phyloP scores from a whole-genome alignment of 2,329 filamentous ascomycete species.

The Fonsecaea multimorphosa region DNA sequence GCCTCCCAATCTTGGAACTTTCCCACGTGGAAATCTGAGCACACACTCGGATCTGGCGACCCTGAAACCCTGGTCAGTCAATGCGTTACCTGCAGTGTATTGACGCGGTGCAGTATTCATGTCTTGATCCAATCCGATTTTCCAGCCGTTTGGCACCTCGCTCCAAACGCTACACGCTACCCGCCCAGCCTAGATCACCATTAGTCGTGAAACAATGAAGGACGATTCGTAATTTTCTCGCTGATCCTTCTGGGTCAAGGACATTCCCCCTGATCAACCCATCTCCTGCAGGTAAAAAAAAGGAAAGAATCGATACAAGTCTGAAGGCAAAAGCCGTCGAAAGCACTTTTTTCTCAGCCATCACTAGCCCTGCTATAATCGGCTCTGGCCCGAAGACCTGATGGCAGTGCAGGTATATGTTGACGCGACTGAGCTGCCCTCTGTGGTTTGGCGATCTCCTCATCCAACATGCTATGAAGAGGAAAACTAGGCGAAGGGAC shows the following conservation, averaged over 20 bases:
- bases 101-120: background rate
- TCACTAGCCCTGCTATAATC: background rate
- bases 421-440: too few species aligned
- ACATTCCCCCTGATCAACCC: background rate
- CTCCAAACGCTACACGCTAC: background rate
- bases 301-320: background rate
- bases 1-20: constrained; percentile 10
- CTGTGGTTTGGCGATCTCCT: background rate
- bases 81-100: too few species aligned
- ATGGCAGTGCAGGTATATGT: background rate
- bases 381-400: background rate
- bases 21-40: constrained; percentile 15
- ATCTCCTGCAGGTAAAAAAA: background rate
- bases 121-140: background rate
- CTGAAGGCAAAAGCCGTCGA: background rate
- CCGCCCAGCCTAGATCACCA: background rate
- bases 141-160: background rate
- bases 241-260: background rate
- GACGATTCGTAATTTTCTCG: background rate
- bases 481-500: too few species aligned
- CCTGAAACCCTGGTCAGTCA: too few species aligned
- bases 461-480: background rate
- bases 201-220: background rate
- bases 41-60: background rate
- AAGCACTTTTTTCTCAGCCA: background rate